Base-by-base conservation (phyloP, 306 rosid genomes). In the Glycine tomentella region DNA sequence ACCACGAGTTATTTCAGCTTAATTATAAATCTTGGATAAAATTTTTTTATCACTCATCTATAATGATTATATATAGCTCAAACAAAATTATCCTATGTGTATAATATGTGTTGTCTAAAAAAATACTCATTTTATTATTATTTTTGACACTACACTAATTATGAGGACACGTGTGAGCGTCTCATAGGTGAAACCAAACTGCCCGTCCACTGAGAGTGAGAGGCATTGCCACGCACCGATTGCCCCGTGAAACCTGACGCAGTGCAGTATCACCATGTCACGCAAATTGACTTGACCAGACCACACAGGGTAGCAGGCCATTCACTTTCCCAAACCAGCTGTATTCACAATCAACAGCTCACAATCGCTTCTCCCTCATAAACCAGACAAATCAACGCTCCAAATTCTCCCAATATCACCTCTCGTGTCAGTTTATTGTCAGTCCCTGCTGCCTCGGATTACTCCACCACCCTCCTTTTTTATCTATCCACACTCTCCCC, bases 321-420 rank as follows among this genome's bases (percentile, higher is more conserved):
- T 16, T 64, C 48, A 65, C 63, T 72, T 77, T 78, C 55, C 82
- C 71, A 64, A 79, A 84, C 73, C 81, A 84, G 81, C 83, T 79
- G 80, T 79, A 38, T 36, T 74, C 81, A 79, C 52, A 59, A 79
- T 84, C 58, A 33, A 79, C 78, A 84, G 84, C 11, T 12, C 36
- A 1, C 2, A 0, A 17, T n/a, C 20, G 12, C 55, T 49, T 8
- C 11, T 16, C 0, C 1, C 7, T 6, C 7, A 17, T 1, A 5
- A 1, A 7, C 16, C 1, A 6, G 4, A 8, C 0, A 25, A 7
- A 67, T 59, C 78, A 25, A 79, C 84, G 81, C 45, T 51, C n/a
- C 3, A 50, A 1, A 66, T 36, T 57, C 2, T 5, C 13, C 75
- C 8, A 5, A 5, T 36, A 6, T n/a, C 7, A 79, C 61, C 73